Conservation (phyloP, 805 yeast species). For the Saccharomycopsis guyanensis region DNA sequence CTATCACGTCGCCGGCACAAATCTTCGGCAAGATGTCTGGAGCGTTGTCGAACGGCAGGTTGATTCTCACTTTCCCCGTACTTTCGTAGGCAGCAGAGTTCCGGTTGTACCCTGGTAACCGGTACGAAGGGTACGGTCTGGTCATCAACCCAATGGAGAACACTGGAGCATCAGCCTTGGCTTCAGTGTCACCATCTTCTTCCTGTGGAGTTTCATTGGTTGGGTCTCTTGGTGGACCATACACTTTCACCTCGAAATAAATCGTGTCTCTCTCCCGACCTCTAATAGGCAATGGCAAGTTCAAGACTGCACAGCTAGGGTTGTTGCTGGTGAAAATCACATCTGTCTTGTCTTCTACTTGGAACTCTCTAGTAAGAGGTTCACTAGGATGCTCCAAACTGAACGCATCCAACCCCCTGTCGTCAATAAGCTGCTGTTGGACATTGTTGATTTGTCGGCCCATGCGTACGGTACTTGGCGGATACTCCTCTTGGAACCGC, state of each 20-base stretch:
- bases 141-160: constrained; percentile 63
- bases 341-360: constrained; percentile 21
- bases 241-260: constrained; percentile 58
- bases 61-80: constrained; percentile 60
- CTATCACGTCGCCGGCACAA: constrained; percentile 83
- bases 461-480: constrained; percentile 13
- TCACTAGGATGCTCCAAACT: constrained; percentile 13
- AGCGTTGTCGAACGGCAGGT: constrained; percentile 45
- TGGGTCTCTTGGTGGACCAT: constrained; percentile 11
- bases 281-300: constrained; percentile 19
- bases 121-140: constrained; percentile 66
- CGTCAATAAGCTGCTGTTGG: constrained; percentile 19
- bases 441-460: constrained; percentile 9
- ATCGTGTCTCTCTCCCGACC: constrained; percentile 36
- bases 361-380: constrained; percentile 6
- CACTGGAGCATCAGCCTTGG: constrained; percentile 32
- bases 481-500: constrained; percentile 8
- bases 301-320: constrained; percentile 15
- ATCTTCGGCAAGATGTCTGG: constrained; percentile 35
- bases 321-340: constrained; percentile 10
- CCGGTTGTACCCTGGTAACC: constrained; percentile 65
- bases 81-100: constrained; percentile 70
- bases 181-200: constrained; percentile 2
- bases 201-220: background rate
- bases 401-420: constrained; percentile 21